These are phyloP conservation scores for Quercus glauca DNA, from an alignment of 306 rosid species.

Conservation along the genomic window DNA sequence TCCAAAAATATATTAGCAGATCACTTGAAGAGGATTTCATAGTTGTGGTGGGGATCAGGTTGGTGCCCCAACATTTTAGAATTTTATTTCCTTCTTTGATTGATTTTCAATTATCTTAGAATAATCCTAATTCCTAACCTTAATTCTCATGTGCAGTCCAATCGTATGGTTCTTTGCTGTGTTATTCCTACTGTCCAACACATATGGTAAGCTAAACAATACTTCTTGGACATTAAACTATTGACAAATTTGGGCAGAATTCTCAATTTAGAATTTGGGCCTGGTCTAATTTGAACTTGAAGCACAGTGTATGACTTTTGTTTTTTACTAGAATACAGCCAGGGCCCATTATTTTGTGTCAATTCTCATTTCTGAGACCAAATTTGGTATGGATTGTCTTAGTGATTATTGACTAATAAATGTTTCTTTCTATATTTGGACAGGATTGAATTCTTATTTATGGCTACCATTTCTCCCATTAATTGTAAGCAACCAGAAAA, in stretches of 20 bases:
- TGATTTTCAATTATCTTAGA: neutral
- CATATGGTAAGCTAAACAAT: conserved; percentile 47
- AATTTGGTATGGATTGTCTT: neutral
- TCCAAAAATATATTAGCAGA: conserved; percentile 65
- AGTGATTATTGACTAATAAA: conserved; percentile 1
- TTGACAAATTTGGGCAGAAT: neutral
- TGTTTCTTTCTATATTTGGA: conserved; percentile 4
- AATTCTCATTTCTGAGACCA: neutral
- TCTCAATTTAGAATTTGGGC: neutral
- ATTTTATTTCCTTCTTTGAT: conserved; percentile 6
- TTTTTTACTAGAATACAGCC: neutral
- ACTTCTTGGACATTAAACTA: too few relatives aligned
- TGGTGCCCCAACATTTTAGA: neutral
- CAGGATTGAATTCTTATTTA: conserved; percentile 67
- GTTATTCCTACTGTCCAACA: conserved; percentile 53
- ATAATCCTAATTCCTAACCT: neutral
- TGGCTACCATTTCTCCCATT: conserved; percentile 87
- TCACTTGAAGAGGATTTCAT: conserved; percentile 88
- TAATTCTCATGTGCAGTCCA: conserved; percentile 58
- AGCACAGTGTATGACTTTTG: neutral
- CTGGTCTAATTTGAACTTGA: neutral
- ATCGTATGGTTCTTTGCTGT: conserved; percentile 72
- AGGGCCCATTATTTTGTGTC: neutral
- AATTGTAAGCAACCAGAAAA: conserved; percentile 46
- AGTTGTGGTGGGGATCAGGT: conserved; percentile 84